Evolutionary conservation across 1,284 basidiomycete species (phyloP).

Genomic region (Anthracocystis walkeri): DNA sequence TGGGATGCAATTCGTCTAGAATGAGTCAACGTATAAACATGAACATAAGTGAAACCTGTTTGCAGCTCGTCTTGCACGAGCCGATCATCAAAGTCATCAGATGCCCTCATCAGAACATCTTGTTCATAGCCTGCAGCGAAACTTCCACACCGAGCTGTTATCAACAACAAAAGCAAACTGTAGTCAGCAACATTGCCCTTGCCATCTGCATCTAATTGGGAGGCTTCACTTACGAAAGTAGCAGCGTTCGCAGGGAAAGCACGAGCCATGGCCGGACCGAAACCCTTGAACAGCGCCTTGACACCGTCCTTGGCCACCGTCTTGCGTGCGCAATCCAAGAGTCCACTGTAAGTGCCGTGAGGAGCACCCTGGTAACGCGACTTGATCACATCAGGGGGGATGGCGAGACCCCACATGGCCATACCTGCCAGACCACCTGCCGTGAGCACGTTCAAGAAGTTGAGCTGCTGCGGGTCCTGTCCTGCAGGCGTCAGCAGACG

Average conservation of each 20-base stretch:
- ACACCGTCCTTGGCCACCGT: slow-evolving; percentile 92
- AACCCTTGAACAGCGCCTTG: slow-evolving; percentile 92
- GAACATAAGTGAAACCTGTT: neutral
- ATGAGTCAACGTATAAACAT: slow-evolving; percentile 5
- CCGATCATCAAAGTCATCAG: too few species aligned
- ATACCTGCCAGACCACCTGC: slow-evolving; percentile 95
- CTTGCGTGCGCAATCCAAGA: slow-evolving; percentile 91
- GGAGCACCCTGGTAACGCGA: slow-evolving; percentile 97
- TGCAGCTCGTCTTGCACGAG: too few species aligned
- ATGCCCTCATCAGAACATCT: slow-evolving; percentile 71
- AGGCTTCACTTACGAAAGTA: slow-evolving; percentile 79
- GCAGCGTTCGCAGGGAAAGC: slow-evolving; percentile 88
- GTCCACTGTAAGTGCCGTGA: slow-evolving; percentile 91
- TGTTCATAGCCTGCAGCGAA: slow-evolving; percentile 80
- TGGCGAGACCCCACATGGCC: slow-evolving; percentile 77
- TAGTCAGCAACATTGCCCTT: slow-evolving; percentile 73
- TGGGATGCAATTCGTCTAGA: slow-evolving; percentile 4
- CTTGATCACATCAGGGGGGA: slow-evolving; percentile 76
- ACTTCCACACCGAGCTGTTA: slow-evolving; percentile 82
- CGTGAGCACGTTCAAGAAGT: slow-evolving; percentile 86
- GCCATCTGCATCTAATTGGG: too few species aligned
- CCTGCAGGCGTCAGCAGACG: slow-evolving; percentile 80
- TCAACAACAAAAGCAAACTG: neutral
- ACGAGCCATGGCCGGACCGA: slow-evolving; percentile 86
- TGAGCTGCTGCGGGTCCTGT: slow-evolving; percentile 82